phyloP scores from a whole-genome alignment of 805 yeast species.

The Ogataea salicorniae region DNA sequence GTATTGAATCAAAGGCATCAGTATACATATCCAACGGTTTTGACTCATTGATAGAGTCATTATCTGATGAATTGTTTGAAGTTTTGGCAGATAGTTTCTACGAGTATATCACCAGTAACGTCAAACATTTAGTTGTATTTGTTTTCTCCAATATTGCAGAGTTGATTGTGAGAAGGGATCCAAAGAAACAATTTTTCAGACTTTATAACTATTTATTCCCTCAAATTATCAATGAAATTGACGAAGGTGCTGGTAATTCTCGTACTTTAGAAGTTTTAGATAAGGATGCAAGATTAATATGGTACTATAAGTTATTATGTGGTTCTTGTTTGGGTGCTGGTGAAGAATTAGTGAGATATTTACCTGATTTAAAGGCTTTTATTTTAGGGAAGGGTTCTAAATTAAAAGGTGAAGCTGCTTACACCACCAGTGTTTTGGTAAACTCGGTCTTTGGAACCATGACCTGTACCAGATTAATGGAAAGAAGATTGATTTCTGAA shows the following conservation, averaged over 20 bases:
- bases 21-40: slow-evolving; percentile 33
- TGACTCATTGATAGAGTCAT: slow-evolving; percentile 50
- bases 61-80: slow-evolving; percentile 51
- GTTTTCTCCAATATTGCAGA: slow-evolving; percentile 71
- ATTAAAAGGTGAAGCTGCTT: slow-evolving; percentile 55
- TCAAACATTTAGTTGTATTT: slow-evolving; percentile 56
- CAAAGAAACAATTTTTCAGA: slow-evolving; percentile 39
- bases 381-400: slow-evolving; percentile 39
- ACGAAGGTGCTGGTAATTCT: slow-evolving; percentile 75
- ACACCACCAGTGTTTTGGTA: slow-evolving; percentile 52
- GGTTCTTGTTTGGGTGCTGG: slow-evolving; percentile 70
- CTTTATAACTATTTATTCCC: slow-evolving; percentile 42
- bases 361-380: slow-evolving; percentile 42
- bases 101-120: slow-evolving; percentile 55
- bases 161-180: slow-evolving; percentile 61
- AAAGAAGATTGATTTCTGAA: slow-evolving; percentile 49
- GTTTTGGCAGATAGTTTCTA: slow-evolving; percentile 43
- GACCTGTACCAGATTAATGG: slow-evolving; percentile 55
- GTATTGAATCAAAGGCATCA: slow-evolving; percentile 46
- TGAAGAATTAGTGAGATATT: slow-evolving; percentile 37
- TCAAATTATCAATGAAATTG: slow-evolving; percentile 62
- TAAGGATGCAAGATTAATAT: slow-evolving; percentile 70
- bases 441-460: slow-evolving; percentile 59
- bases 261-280: slow-evolving; percentile 63
- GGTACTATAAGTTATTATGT: slow-evolving; percentile 65